phyloP scores from a whole-genome alignment of 192 early-diverging fungal genomes.

The Umbelopsis isabellina region DNA sequence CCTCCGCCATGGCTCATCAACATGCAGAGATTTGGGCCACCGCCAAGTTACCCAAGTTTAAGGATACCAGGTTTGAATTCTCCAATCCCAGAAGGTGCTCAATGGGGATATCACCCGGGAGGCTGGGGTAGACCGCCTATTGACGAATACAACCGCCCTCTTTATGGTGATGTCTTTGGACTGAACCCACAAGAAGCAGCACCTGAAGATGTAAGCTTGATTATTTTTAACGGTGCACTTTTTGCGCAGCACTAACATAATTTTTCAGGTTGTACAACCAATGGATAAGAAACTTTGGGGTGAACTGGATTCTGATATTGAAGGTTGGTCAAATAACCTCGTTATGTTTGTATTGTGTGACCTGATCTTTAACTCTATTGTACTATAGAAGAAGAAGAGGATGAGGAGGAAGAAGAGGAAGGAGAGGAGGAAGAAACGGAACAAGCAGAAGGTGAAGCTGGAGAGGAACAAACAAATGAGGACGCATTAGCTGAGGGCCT shows the following conservation, averaged over 20 bases:
- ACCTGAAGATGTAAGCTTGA: slow-evolving; percentile 53
- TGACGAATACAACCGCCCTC: slow-evolving; percentile 83
- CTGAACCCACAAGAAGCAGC: slow-evolving; percentile 52
- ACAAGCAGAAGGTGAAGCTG: slow-evolving; percentile 57
- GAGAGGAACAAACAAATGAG: slow-evolving; percentile 38
- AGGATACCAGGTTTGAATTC: slow-evolving; percentile 94
- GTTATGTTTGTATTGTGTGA: background rate
- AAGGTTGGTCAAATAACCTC: slow-evolving; percentile 42
- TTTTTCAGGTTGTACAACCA: slow-evolving; percentile 57
- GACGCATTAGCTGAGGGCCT: slow-evolving; percentile 64
- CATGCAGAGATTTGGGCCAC: slow-evolving; percentile 98
- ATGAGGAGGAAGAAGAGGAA: slow-evolving; percentile 74
- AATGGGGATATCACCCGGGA: slow-evolving; percentile 98
- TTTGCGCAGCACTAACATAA: background rate
- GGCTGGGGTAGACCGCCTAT: slow-evolving; percentile 90
- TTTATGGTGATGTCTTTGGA: slow-evolving; percentile 97
- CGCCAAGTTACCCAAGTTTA: slow-evolving; percentile 90
- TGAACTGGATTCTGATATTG: slow-evolving; percentile 81
- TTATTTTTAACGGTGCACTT: background rate
- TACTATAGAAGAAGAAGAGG: slow-evolving; percentile 41
- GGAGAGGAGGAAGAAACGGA: slow-evolving; percentile 68
- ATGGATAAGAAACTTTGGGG: slow-evolving; percentile 86
- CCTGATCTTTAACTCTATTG: background rate
- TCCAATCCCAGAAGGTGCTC: slow-evolving; percentile 95
- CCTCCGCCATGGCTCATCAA: slow-evolving; percentile 98